Conservation (phyloP, 805 yeast genomes). For the Aciculoconidium aculeatum region DNA sequence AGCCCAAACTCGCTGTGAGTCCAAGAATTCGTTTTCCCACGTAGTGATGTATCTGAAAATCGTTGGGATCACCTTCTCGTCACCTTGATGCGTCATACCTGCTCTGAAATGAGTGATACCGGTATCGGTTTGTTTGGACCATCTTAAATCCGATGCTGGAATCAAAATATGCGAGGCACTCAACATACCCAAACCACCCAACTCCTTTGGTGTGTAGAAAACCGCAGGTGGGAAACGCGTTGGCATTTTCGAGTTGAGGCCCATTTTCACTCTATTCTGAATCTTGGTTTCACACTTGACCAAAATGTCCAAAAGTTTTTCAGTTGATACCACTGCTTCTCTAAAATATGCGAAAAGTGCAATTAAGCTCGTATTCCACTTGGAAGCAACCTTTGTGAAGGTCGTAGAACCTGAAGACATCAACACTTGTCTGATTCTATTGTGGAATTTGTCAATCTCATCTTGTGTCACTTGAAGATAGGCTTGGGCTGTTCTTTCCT, state of each 20-base stretch:
- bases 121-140: slow-evolving; percentile 91
- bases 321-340: slow-evolving; percentile 88
- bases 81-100: slow-evolving; percentile 84
- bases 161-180: slow-evolving; percentile 94
- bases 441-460: slow-evolving; percentile 74
- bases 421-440: slow-evolving; percentile 79
- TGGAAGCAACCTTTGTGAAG: slow-evolving; percentile 86
- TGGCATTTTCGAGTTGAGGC: slow-evolving; percentile 97
- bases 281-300: slow-evolving; percentile 91
- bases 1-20: slow-evolving; percentile 96
- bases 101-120: slow-evolving; percentile 92
- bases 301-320: slow-evolving; percentile 65
- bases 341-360: slow-evolving; percentile 85
- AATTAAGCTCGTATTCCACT: slow-evolving; percentile 91
- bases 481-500: slow-evolving; percentile 86
- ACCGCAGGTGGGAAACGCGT: slow-evolving; percentile 98
- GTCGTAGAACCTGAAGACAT: slow-evolving; percentile 97
- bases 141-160: slow-evolving; percentile 85
- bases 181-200: slow-evolving; percentile 97
- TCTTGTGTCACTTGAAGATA: slow-evolving; percentile 75
- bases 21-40: slow-evolving; percentile 95
- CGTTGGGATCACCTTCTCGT: slow-evolving; percentile 82
- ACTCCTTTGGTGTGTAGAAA: slow-evolving; percentile 93
- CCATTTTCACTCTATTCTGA: slow-evolving; percentile 91
- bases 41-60: slow-evolving; percentile 86